These are phyloP conservation scores for Penicillium macrosclerotiorum DNA, from an alignment of 495 filamentous ascomycete genomes.

Conservation along the genomic window DNA sequence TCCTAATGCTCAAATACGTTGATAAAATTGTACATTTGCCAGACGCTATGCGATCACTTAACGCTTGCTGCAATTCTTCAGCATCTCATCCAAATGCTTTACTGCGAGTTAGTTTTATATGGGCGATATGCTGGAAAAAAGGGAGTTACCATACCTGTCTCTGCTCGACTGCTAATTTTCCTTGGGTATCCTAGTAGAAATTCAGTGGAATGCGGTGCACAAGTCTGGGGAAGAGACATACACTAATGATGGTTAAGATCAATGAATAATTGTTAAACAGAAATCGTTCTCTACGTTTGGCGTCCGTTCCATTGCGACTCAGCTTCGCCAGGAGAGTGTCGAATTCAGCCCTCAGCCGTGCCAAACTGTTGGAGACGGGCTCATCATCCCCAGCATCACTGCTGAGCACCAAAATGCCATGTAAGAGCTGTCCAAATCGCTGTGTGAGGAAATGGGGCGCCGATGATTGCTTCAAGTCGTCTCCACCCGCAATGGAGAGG, in stretches of 20 bases:
- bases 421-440: conserved; percentile 84
- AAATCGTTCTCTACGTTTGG: conserved; percentile 80
- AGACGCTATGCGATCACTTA: conserved; percentile 15
- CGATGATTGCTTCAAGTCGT: conserved; percentile 65
- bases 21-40: conserved; percentile 6
- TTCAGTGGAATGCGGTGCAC: conserved; percentile 24
- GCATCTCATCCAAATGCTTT: conserved; percentile 47
- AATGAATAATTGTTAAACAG: conserved; percentile 93
- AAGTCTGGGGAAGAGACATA: conserved; percentile 25
- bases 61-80: conserved; percentile 42
- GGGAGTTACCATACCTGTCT: no score
- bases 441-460: conserved; percentile 92
- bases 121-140: no score
- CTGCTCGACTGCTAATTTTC: conserved; percentile 75
- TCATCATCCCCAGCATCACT: conserved; percentile 90
- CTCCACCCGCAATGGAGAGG: conserved; percentile 56
- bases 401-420: conserved; percentile 78
- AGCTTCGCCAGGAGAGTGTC: conserved; percentile 72
- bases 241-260: conserved; percentile 83
- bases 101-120: background rate
- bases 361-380: conserved; percentile 77
- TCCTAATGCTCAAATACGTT: conserved; percentile 2
- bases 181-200: conserved; percentile 60
- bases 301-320: conserved; percentile 66
- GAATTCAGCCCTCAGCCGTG: conserved; percentile 70